phyloP scores from a whole-genome alignment of 192 early-diverging fungal genomes.

The Coemansia sp. region DNA sequence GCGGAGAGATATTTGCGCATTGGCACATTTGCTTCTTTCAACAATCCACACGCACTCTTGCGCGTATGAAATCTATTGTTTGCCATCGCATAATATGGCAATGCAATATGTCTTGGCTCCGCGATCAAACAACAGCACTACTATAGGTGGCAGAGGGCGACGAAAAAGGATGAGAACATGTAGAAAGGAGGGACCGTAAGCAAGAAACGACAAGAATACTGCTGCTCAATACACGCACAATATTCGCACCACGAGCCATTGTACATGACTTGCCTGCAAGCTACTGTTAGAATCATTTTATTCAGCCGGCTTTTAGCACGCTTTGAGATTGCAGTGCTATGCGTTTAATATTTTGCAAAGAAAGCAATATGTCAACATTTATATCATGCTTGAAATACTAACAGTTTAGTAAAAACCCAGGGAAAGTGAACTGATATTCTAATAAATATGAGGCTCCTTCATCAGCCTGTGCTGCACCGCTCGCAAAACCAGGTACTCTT shows the following conservation, averaged over 20 bases:
- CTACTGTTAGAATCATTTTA: background rate
- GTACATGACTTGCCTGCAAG: too few species aligned
- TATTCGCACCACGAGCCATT: too few species aligned
- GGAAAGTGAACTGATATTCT: background rate
- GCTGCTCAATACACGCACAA: too few species aligned
- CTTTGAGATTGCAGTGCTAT: too few species aligned
- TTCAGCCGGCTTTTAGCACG: too few species aligned
- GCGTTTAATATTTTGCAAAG: background rate
- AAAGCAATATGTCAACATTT: background rate
- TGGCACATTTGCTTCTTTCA: background rate
- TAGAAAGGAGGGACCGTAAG: background rate
- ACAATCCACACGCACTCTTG: slow-evolving; percentile 9
- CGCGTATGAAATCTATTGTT: background rate
- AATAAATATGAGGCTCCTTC: slow-evolving; percentile 23
- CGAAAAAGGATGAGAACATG: background rate
- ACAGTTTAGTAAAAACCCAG: background rate
- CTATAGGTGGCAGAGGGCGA: background rate
- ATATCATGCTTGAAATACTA: background rate
- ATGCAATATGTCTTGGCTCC: background rate
- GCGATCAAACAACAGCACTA: background rate
- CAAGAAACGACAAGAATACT: background rate
- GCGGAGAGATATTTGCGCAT: background rate
- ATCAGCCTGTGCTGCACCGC: slow-evolving; percentile 39
- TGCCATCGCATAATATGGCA: background rate
- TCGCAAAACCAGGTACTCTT: slow-evolving; percentile 49